Percentiles rank a stretch among this genome's conserved stretches.
These are phyloP conservation scores for Ophiostoma triangulosporum DNA, from an alignment of 2,329 filamentous ascomycete genomes.

Conservation along the genomic window DNA sequence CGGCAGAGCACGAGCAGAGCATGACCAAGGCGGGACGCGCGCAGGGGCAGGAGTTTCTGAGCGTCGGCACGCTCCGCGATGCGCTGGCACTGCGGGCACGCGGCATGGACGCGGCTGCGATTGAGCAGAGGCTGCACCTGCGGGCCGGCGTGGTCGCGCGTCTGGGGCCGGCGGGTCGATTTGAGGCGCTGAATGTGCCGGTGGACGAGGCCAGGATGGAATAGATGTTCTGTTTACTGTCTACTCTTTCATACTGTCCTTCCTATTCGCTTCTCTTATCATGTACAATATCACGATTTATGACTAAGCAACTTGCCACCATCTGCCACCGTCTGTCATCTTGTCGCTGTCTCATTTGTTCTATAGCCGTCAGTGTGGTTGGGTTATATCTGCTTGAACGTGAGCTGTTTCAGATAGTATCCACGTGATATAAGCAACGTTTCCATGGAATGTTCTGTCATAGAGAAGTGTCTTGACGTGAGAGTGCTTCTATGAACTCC, in stretches of 20 bases:
- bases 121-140: constrained; percentile 34
- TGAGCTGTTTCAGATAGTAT: too few species aligned
- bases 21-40: neutral
- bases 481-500: too few species aligned
- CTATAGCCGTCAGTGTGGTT: too few species aligned
- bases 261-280: neutral
- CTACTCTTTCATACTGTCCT: too few species aligned
- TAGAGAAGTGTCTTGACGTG: too few species aligned
- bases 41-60: constrained; percentile 30
- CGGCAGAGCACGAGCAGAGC: constrained; percentile 23
- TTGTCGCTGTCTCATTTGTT: neutral
- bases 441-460: too few species aligned
- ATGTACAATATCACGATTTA: neutral
- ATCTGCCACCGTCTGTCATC: neutral
- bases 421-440: too few species aligned
- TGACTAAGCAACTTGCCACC: neutral
- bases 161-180: constrained; percentile 28
- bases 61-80: constrained; percentile 33
- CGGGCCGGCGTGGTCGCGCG: constrained; percentile 30
- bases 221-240: too few species aligned
- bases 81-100: constrained; percentile 30
- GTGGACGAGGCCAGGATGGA: neutral
- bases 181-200: constrained; percentile 22
- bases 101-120: constrained; percentile 25
- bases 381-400: too few species aligned